These are phyloP conservation scores for Acanthamoeba castellanii DNA, from an alignment of 208 protist species.

Conservation along the genomic window DNA sequence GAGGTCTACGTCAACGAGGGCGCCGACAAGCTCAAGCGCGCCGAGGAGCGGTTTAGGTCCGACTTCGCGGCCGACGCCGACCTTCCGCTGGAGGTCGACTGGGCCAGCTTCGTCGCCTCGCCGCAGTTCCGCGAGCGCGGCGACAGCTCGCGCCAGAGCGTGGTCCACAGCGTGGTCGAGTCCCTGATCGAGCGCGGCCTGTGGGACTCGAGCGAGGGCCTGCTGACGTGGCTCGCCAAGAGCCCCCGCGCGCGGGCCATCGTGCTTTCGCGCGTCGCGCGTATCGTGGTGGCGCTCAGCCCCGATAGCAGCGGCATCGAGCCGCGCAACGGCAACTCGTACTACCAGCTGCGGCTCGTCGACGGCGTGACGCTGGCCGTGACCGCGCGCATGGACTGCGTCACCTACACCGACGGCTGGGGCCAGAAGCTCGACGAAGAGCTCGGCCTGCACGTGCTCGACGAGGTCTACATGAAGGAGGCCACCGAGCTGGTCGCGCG, in stretches of 20 bases:
- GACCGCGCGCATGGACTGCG: constrained; percentile 25
- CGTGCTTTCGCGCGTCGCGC: background rate
- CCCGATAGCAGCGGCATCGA: background rate
- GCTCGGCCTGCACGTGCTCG: constrained; percentile 44
- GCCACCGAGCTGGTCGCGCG: background rate
- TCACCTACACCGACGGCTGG: constrained; percentile 1
- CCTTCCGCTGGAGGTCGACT: background rate
- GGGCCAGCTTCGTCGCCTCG: background rate
- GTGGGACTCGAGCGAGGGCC: background rate
- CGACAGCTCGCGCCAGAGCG: background rate
- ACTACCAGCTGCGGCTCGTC: background rate
- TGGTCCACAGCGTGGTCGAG: background rate
- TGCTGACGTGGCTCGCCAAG: background rate
- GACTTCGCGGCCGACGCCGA: background rate
- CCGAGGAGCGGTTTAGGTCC: background rate
- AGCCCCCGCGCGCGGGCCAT: background rate
- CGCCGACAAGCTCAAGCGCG: background rate
- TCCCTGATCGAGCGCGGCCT: background rate
- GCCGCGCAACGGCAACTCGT: background rate
- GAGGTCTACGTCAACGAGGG: background rate
- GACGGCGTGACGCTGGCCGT: background rate
- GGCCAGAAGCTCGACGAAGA: constrained; percentile 26
- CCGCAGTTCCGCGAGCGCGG: background rate
- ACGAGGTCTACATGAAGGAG: constrained; percentile 41
- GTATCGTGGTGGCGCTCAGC: constrained; percentile 16